Base-by-base conservation (phyloP, 2,329 filamentous ascomycete species). In the Orbilia blumenaviensis region DNA sequence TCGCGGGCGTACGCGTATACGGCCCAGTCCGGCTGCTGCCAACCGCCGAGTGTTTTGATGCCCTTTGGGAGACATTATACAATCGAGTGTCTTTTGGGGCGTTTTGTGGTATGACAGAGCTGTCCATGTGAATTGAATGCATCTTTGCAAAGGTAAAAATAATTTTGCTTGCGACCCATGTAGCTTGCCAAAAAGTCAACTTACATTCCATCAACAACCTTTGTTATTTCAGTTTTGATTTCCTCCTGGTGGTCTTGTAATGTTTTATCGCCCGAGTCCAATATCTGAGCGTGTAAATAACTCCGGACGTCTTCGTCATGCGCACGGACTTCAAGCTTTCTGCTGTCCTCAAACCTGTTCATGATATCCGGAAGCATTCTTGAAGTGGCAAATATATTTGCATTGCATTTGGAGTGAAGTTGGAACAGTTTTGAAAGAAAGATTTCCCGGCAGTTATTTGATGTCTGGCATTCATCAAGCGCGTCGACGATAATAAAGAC, bases 401-500 rank as follows among this genome's bases (percentile, higher is more conserved):
- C 21, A 2, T n/a, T n/a, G 10, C 29, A 50, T 34, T 52, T 12
- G 3, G 52, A 9, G 8, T 52, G 18, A 7, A 69, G 12, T 29
- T 41, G 16, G 12, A 50, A 27, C 4, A 52, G 6, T 7, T 36
- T 21, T 10, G 50, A 60, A n/a, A 46, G 21, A 50, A 48, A 42
- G 2, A 29, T 32, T 16, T 21, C 10, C 2, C 38, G 48, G 16
- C 63, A 58, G 18, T 42, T 38, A 36, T 54, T 21, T 9, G 48
- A 32, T 54, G 27, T 34, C 27, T 46, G 36, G 10, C 38, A 68
- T 41, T 68, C 66, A 12, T 68, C 66, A 21, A 68, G 52, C 0
- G 52, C 66, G n/a, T 68, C 66, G 18, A 68, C n/a, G 9, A 61
- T 10, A 9, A 68, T 52, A 32, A 68, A 61, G 0, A 61, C 16